These are phyloP conservation scores for Aspergillus cejpii DNA, from an alignment of 2,329 filamentous ascomycete genomes.

Conservation along the genomic window DNA sequence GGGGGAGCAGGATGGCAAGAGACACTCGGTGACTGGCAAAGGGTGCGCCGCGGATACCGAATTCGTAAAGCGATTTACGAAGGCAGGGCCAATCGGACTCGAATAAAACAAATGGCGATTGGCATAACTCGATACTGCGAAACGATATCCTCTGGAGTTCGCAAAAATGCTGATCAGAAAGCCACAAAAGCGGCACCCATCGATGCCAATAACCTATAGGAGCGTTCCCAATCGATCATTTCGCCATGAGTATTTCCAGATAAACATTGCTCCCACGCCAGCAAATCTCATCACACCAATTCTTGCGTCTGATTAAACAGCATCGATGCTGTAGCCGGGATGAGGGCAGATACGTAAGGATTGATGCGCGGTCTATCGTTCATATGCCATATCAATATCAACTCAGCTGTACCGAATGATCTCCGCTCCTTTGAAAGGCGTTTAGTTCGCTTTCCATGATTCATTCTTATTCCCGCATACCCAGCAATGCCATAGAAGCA, in stretches of 20 bases:
- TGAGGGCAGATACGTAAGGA: background rate
- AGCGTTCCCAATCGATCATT: too few species aligned
- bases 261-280: background rate
- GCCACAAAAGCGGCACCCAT: background rate
- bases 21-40: conserved; percentile 37
- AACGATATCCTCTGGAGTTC: conserved; percentile 10
- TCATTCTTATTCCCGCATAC: conserved; percentile 8
- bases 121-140: conserved; percentile 19
- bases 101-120: conserved; percentile 25
- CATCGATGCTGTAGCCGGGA: background rate
- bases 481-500: conserved; percentile 1
- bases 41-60: conserved; percentile 31
- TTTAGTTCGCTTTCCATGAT: background rate
- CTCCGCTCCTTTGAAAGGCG: background rate
- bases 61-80: conserved; percentile 33
- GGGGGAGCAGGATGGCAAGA: conserved; percentile 38
- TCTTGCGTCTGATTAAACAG: background rate
- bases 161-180: background rate
- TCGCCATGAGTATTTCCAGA: too few species aligned
- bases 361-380: background rate
- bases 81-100: conserved; percentile 32
- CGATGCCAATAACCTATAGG: background rate
- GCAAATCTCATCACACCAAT: background rate
- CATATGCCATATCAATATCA: background rate
- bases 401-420: conserved; percentile 1